Conservation (phyloP, 768 basidiomycete genomes). For the Tephrocybe rancida region DNA sequence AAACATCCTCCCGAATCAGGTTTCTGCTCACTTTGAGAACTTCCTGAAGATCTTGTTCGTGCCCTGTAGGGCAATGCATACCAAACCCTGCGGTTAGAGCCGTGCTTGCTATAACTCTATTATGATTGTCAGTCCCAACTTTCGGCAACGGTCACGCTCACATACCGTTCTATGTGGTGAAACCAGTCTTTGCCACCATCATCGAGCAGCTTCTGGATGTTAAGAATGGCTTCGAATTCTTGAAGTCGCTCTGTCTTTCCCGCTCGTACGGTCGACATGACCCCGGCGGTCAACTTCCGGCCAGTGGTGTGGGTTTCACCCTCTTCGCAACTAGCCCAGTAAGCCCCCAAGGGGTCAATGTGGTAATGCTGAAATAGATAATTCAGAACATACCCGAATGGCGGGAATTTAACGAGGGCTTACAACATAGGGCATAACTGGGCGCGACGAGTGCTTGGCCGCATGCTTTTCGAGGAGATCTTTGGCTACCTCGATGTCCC, state of each 20-base stretch:
- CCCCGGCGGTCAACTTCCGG: neutral
- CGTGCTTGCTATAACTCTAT: neutral
- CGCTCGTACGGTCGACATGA: neutral
- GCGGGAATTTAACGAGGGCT: neutral
- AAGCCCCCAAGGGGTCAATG: neutral
- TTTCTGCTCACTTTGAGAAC: neutral
- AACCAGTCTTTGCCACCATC: neutral
- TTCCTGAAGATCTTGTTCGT: neutral
- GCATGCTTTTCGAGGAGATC: neutral
- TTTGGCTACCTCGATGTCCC: neutral
- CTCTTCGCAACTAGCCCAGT: neutral
- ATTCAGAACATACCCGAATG: neutral
- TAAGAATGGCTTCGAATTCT: neutral
- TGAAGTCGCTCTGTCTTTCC: neutral
- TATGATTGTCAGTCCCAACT: neutral
- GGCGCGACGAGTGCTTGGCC: neutral
- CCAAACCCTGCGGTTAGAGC: neutral
- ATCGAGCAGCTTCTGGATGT: neutral
- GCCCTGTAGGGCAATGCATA: neutral
- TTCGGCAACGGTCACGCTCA: no score
- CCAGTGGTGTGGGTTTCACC: neutral
- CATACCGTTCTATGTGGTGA: neutral
- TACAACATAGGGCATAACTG: neutral
- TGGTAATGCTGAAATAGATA: neutral
- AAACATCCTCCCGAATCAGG: neutral